Conservation (phyloP, 1,139 yeast species). For the Zygoascus meyerae region DNA sequence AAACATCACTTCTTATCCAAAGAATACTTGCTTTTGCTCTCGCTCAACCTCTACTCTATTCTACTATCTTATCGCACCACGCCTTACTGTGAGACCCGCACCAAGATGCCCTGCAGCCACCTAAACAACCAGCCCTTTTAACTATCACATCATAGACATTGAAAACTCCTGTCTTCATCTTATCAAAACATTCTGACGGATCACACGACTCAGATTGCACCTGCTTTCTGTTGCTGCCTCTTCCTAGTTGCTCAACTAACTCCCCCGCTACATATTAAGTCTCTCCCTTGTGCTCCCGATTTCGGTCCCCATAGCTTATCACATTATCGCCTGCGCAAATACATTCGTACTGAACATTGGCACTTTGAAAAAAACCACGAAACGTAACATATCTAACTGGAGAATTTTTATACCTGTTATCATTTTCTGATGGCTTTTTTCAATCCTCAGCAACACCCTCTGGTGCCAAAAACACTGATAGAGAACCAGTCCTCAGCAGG, state of each 20-base stretch:
- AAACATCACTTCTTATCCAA: no score
- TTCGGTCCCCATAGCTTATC: neutral
- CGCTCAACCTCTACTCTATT: no score
- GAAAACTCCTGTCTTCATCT: no score
- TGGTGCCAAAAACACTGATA: constrained; percentile 8
- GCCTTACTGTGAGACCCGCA: no score
- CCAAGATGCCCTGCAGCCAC: no score
- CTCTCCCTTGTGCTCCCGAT: neutral
- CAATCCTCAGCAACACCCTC: constrained; percentile 12
- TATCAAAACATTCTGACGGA: no score
- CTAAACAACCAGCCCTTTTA: no score
- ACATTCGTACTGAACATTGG: neutral
- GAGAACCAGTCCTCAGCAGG: neutral
- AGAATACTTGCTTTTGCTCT: no score
- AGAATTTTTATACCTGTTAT: constrained; percentile 18
- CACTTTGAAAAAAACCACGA: constrained; percentile 18
- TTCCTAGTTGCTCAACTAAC: neutral
- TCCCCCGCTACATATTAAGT: neutral
- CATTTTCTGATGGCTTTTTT: constrained; percentile 6
- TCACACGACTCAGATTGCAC: no score
- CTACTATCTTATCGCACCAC: no score
- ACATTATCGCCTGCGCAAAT: neutral
- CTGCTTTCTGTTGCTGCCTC: neutral
- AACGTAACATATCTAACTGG: no score
- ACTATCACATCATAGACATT: no score